Evolutionary conservation across 225 moss, liverwort and hornwort species (phyloP).

Genomic region (Polytrichum commune): DNA sequence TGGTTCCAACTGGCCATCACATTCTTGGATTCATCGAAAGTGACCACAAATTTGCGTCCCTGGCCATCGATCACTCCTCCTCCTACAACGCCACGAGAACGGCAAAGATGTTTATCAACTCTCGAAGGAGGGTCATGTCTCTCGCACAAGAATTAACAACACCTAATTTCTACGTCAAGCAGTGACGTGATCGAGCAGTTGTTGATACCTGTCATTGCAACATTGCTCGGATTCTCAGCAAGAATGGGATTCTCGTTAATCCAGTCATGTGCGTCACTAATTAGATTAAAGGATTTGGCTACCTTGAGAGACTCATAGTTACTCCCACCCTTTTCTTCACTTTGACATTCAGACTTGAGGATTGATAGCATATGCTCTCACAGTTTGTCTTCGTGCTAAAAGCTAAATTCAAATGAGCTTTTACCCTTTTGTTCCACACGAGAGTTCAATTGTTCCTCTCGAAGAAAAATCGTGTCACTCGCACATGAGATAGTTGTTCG

Average conservation of each 20-base stretch:
- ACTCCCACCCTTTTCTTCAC: not conserved
- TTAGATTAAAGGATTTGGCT: no score
- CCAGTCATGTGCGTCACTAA: no score
- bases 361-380: no score
- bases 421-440: no score
- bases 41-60: constrained; percentile 15
- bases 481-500: not conserved
- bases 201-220: constrained; percentile 6
- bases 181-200: no score
- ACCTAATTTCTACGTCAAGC: no score
- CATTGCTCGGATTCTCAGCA: not conserved
- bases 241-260: not conserved
- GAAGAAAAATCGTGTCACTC: not conserved
- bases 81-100: not conserved
- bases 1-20: constrained; percentile 19
- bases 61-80: constrained; percentile 21
- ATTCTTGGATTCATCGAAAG: constrained; percentile 12
- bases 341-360: no score
- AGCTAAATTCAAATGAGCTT: no score
- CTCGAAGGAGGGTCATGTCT: not conserved
- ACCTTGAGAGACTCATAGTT: no score
- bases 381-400: no score
- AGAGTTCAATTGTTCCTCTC: not conserved
- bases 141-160: not conserved
- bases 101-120: not conserved